Conservation (phyloP, 2,329 filamentous ascomycete genomes). For the Acrocalymma vagum region DNA sequence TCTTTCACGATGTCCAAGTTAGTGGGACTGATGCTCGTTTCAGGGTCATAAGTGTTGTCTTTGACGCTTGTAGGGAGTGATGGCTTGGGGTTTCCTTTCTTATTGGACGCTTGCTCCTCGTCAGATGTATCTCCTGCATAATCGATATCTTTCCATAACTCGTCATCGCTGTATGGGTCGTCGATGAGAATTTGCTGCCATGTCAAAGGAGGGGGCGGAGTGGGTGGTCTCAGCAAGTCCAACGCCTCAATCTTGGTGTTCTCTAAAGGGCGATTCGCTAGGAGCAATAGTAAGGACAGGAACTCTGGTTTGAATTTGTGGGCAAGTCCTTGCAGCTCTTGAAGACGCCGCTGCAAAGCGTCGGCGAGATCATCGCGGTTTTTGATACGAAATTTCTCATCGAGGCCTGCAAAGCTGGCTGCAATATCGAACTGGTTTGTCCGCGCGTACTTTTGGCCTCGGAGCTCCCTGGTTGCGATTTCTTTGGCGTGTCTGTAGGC, state of each 20-base stretch:
- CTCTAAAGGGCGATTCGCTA: constrained; percentile 81
- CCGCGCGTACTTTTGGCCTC: constrained; percentile 52
- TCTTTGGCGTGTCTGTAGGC: constrained; percentile 50
- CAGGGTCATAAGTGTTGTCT: constrained; percentile 46
- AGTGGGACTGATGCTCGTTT: constrained; percentile 37
- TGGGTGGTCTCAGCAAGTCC: constrained; percentile 61
- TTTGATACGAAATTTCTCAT: constrained; percentile 86
- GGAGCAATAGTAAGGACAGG: constrained; percentile 77
- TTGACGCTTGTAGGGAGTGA: constrained; percentile 49
- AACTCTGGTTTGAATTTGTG: constrained; percentile 80
- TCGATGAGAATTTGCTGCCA: constrained; percentile 84
- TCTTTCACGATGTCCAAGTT: constrained; percentile 41
- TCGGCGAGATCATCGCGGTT: constrained; percentile 83
- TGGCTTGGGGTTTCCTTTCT: constrained; percentile 19
- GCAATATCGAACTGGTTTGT: constrained; percentile 60
- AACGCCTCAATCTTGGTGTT: constrained; percentile 73
- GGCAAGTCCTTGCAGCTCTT: constrained; percentile 63
- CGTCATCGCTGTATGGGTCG: constrained; percentile 75
- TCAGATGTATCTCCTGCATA: constrained; percentile 72
- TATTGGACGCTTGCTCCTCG: constrained; percentile 57
- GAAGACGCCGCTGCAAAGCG: constrained; percentile 67
- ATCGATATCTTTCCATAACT: constrained; percentile 75
- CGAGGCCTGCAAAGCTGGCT: constrained; percentile 60
- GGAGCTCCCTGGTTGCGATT: constrained; percentile 48
- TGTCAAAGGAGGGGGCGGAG: constrained; percentile 62